Conservation (phyloP, 768 basidiomycete genomes). For the Trametes maxima region DNA sequence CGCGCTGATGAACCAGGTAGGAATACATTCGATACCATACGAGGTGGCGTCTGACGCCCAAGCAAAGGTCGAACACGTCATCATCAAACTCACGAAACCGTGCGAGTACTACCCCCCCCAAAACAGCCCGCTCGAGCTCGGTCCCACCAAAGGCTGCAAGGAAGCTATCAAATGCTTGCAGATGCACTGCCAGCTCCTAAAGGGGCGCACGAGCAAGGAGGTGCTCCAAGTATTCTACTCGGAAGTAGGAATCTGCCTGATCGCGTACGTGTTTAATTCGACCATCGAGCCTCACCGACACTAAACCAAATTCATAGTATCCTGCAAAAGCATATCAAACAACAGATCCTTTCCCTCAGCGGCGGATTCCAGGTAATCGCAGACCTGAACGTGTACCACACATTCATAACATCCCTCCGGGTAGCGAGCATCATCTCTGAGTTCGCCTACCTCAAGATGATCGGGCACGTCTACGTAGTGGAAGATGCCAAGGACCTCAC, state of each 20-base stretch:
- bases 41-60: background rate
- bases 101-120: conserved; percentile 92
- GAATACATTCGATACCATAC: conserved; percentile 10
- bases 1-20: conserved; percentile 91
- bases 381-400: conserved; percentile 91
- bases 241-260: conserved; percentile 85
- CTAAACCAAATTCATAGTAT: conserved; percentile 52
- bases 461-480: conserved; percentile 95
- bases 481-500: conserved; percentile 96
- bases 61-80: conserved; percentile 87
- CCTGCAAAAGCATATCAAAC: conserved; percentile 93
- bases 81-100: conserved; percentile 76
- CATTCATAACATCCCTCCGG: conserved; percentile 83
- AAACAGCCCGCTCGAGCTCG: conserved; percentile 75
- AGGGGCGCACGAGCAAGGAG: conserved; percentile 93
- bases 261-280: conserved; percentile 26
- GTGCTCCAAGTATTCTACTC: conserved; percentile 98
- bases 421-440: conserved; percentile 83
- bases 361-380: conserved; percentile 97
- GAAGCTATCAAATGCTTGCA: conserved; percentile 89
- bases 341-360: conserved; percentile 91
- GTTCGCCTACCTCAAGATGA: conserved; percentile 94
- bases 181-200: conserved; percentile 87
- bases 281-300: background rate
- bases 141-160: conserved; percentile 84